phyloP scores from a whole-genome alignment of 2,329 filamentous ascomycete genomes.

The Claviceps paspali region DNA sequence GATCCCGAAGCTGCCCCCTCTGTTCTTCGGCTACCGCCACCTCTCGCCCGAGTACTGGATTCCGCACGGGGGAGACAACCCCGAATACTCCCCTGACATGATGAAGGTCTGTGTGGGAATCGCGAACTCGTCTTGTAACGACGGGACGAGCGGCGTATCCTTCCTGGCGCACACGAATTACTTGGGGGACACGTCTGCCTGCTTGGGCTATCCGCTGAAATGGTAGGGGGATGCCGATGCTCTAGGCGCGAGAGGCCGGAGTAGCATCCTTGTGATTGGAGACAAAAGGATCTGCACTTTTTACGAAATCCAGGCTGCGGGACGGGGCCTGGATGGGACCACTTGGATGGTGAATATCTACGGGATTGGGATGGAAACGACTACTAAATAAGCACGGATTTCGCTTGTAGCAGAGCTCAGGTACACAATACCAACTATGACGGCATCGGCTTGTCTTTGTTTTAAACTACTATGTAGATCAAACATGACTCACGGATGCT shows the following conservation, averaged over 20 bases:
- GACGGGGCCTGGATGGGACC: too few species aligned
- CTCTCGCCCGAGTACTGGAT: slow-evolving; percentile 58
- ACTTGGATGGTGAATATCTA: too few species aligned
- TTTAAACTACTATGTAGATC: too few species aligned
- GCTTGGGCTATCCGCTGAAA: slow-evolving; percentile 14
- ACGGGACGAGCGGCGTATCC: slow-evolving; percentile 29
- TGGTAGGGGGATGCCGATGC: slow-evolving; percentile 14
- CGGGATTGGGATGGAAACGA: too few species aligned
- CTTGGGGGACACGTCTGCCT: slow-evolving; percentile 28
- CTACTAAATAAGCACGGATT: too few species aligned
- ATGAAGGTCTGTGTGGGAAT: slow-evolving; percentile 33
- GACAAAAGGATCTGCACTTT: slow-evolving; percentile 1
- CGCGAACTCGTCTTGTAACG: slow-evolving; percentile 34
- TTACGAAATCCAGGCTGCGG: too few species aligned
- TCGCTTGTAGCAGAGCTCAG: too few species aligned
- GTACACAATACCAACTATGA: too few species aligned
- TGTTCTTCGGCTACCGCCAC: slow-evolving; percentile 46
- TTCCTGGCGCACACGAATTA: slow-evolving; percentile 32
- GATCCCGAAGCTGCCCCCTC: slow-evolving; percentile 50
- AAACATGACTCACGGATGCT: too few species aligned
- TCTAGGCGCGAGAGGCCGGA: slow-evolving; percentile 24
- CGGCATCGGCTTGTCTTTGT: too few species aligned
- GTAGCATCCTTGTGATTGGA: slow-evolving; percentile 17
- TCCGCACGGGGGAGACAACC: slow-evolving; percentile 17
- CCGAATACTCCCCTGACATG: slow-evolving; percentile 22